Evolutionary conservation across 495 filamentous ascomycete genomes (phyloP), one percentile per base, ranked within the genome.

Genomic region (Hapsidospora chrysogenum): DNA sequence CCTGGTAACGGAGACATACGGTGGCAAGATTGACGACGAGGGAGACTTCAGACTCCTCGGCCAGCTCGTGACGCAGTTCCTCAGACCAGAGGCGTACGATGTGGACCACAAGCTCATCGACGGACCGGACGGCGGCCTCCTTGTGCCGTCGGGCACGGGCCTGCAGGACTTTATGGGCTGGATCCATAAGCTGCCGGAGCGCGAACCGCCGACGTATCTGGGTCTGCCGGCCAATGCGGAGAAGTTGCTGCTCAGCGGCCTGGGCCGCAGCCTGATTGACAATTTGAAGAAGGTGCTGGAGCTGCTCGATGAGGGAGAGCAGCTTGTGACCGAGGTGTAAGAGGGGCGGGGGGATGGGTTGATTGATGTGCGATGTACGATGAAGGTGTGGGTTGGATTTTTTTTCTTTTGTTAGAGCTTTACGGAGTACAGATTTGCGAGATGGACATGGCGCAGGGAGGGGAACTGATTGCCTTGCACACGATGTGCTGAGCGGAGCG

Each of bases 191-290:
- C 59, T 99, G 41, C 89, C 89, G 9, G 89, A 99, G 66, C 70
- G 89, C 47, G 89, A 99, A 51, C 89, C 89, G 29, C 89, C 89
- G 1, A 94, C 85, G 5, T 99, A 94, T 51, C 63, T 99, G n/a
- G 92, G 89, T 17, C 55, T 99, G 39, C 92, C 89, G 25, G 82
- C 85, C 16, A 94, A 96, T 50, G 92, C 89, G 31, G 89, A 99
- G 72, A 96, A 96, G 59, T 48, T 99, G 52, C 54, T 99, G 47
- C 57, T 99, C 29, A 83, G 95, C 22, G 86, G 83, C 10, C 77
- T 94, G 50, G 89, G 87, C 27, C 68, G 66, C 42, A 81, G 78
- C 48, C 74, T 94, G 74, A 77, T 95, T 43, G 66, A 66, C 41
- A 86, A 95, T 59, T 44, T 96, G 51, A 74, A 72, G 43, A 77